A percentile compares a stretch with the other conserved stretches of the same genome.
phyloP scores from a whole-genome alignment of 495 filamentous ascomycete species.

The Penicillium nucicola region DNA sequence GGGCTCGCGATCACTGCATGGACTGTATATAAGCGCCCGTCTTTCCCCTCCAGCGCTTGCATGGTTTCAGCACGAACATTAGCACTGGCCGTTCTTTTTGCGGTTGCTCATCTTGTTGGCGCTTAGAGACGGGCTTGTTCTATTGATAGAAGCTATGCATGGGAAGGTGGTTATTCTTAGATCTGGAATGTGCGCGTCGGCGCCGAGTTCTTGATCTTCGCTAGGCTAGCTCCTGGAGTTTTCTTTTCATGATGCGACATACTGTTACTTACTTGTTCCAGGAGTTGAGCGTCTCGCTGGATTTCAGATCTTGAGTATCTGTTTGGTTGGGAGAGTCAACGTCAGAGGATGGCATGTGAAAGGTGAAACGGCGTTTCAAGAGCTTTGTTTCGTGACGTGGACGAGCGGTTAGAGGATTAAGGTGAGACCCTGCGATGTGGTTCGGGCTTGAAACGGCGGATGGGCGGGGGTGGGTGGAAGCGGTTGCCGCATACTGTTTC shows the following conservation, averaged over 20 bases:
- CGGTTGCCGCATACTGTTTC: no score
- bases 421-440: neutral
- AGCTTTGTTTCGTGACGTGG: neutral
- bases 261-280: neutral
- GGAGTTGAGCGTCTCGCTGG: neutral
- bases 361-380: neutral
- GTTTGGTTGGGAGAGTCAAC: neutral
- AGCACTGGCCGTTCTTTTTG: constrained; percentile 7
- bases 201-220: neutral
- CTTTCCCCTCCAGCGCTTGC: constrained; percentile 12
- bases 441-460: neutral
- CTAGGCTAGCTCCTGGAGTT: neutral
- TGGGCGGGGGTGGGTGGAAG: no score
- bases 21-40: constrained; percentile 19
- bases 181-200: neutral
- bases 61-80: neutral
- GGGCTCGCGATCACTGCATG: neutral
- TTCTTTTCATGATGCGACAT: neutral
- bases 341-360: no score
- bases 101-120: neutral
- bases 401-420: neutral
- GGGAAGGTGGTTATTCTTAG: constrained; percentile 1
- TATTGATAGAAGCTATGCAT: constrained; percentile 6
- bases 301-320: neutral
- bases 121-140: neutral